phyloP scores from a whole-genome alignment of 140 eudicot genomes.

The Flaveria floridana region DNA sequence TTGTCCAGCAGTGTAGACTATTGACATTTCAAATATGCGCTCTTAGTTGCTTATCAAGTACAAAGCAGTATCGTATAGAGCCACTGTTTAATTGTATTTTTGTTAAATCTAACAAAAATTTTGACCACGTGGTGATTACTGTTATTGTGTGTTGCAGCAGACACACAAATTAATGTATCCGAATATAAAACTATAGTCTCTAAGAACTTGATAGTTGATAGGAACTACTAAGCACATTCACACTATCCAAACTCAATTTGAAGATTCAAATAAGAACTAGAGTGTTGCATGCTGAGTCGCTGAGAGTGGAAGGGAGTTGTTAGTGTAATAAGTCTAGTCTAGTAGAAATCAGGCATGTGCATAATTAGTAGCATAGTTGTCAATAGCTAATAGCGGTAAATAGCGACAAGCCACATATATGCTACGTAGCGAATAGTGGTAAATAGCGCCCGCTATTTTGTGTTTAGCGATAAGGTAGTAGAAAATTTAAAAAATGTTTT shows the following conservation, averaged over 20 bases:
- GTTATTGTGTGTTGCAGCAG: neutral
- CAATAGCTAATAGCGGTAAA: too few relatives aligned
- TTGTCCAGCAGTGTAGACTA: neutral
- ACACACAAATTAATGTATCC: neutral
- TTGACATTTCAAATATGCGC: slow-evolving; percentile 6
- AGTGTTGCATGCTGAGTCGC: neutral
- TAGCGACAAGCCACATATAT: too few relatives aligned
- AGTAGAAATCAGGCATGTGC: neutral
- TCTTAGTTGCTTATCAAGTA: slow-evolving; percentile 14
- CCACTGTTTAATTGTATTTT: neutral
- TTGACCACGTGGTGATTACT: neutral
- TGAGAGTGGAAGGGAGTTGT: neutral
- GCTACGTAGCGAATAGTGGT: too few relatives aligned
- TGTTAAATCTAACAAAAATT: neutral
- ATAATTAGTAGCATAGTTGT: neutral
- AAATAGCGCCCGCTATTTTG: too few relatives aligned
- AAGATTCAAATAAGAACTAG: neutral
- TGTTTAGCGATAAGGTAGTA: too few relatives aligned
- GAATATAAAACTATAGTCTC: neutral
- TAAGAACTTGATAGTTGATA: neutral
- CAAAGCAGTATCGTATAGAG: neutral
- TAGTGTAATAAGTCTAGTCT: neutral
- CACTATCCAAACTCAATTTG: neutral
- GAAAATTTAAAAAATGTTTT: too few relatives aligned
- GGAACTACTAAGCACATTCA: neutral